phyloP scores from a whole-genome alignment of 2,329 filamentous ascomycete species.

The Botryotinia narcissicola region DNA sequence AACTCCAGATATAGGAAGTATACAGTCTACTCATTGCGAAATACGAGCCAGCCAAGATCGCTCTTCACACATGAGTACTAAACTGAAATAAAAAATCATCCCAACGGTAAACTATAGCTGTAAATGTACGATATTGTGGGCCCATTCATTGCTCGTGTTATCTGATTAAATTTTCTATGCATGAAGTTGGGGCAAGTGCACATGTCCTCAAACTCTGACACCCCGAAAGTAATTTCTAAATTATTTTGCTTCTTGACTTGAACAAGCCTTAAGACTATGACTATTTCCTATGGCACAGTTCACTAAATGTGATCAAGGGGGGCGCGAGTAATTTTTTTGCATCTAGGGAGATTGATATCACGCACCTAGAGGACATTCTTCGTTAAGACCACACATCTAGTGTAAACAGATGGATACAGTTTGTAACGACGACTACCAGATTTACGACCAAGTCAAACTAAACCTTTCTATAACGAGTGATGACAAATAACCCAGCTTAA shows the following conservation, averaged over 20 bases:
- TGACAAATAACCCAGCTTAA: rapidly evolving
- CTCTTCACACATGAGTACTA: not conserved
- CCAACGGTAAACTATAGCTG: not conserved
- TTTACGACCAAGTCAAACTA: rapidly evolving
- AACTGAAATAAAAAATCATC: not conserved
- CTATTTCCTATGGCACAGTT: not conserved
- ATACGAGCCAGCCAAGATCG: not conserved
- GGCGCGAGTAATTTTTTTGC: not conserved
- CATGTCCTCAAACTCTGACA: not conserved
- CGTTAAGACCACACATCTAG: not conserved
- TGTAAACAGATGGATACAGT: not conserved
- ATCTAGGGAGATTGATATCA: not conserved
- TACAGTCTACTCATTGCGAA: not conserved
- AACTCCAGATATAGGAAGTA: not conserved
- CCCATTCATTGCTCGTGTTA: rapidly evolving
- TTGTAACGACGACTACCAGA: not conserved
- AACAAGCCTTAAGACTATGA: not conserved
- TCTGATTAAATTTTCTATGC: not conserved
- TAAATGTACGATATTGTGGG: rapidly evolving
- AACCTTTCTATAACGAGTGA: rapidly evolving
- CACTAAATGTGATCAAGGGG: rapidly evolving
- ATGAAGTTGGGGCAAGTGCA: not conserved
- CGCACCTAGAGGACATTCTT: not conserved
- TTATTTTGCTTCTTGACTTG: rapidly evolving
- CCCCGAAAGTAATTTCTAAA: not conserved